phyloP scores from a whole-genome alignment of 345 rosid genomes.

The Boechera stricta region DNA sequence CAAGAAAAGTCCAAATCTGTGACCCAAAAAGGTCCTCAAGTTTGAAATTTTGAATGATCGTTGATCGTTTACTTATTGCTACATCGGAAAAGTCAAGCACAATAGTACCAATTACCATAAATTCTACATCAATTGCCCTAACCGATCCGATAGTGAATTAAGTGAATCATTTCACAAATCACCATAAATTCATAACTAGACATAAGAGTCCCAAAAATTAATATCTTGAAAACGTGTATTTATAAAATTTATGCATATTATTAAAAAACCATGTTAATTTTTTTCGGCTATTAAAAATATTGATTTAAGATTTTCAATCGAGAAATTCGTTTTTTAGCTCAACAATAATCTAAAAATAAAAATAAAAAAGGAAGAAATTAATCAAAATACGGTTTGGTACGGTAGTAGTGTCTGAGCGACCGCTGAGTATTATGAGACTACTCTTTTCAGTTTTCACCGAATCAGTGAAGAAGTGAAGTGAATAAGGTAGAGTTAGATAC shows the following conservation, averaged over 20 bases:
- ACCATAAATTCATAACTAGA: not conserved
- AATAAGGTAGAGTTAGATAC: slow-evolving; percentile 11
- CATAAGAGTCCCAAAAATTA: not conserved
- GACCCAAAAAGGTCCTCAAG: slow-evolving; percentile 17
- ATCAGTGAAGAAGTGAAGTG: slow-evolving; percentile 4
- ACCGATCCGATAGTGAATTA: slow-evolving; percentile 10
- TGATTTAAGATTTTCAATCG: not conserved
- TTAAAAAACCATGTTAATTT: not conserved
- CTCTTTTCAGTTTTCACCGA: not conserved
- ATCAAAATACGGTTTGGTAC: not conserved
- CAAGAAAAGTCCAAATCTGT: slow-evolving; percentile 39
- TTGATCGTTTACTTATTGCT: slow-evolving; percentile 2
- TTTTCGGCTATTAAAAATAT: not conserved
- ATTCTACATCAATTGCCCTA: slow-evolving; percentile 24
- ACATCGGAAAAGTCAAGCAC: slow-evolving; percentile 32
- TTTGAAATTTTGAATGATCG: slow-evolving; percentile 40
- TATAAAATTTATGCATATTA: not conserved
- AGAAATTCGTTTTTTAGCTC: not conserved
- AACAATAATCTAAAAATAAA: not conserved
- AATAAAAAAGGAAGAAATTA: not conserved
- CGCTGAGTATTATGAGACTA: not conserved
- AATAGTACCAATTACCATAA: slow-evolving; percentile 20
- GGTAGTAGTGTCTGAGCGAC: slow-evolving; percentile 13
- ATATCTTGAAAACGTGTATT: not conserved
- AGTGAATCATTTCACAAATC: not conserved